Evolutionary conservation across 116 monocot species (phyloP), one percentile per base, ranked within the genome.

Genomic region (Thalassia testudinum): DNA sequence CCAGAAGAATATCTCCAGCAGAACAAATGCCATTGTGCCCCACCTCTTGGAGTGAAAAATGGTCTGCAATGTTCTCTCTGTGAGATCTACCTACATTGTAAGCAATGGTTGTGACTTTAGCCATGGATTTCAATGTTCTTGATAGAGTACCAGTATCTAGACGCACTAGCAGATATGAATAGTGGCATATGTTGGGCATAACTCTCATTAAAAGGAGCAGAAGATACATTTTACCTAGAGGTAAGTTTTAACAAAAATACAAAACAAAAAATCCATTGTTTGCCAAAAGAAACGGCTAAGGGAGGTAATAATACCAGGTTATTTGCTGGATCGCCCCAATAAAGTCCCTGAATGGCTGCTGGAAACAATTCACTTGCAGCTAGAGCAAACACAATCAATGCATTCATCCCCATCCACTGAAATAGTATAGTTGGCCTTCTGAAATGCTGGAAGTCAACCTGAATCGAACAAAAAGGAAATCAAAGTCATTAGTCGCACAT

Each of bases 361-460:
- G 88, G 85, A 68, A 95, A 88, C 17, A 88, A 42, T 58, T 85
- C 85, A 62, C 75, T 72, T 27, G 95, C 84, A 67, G 85, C 95
- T 61, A 95, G 65, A 64, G 81, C 62, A 58, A 67, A 95, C 49
- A 95, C 79, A 56, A 95, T 61, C 43, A 95, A 80, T 0, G 95
- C 95, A 72, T 95, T 95, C 88, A 88, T 81, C 43, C 95, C 95
- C 95, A 95, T 88, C 95, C 95, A 95, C 45, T 88, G 78, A 63
- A 95, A 68, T 53, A 95, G 64, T 17, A 82, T 34, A 40, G 76
- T 68, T 24, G 88, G 81, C 62, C 49, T 72, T 22, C 64, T 76
- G n/a, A 95, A 49, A 19, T 59, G 38, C 59, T 69, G 68, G 11
- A 84, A 57, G 62, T 95, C 95, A 62, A 95, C 78, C 92, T 93